Conservation (phyloP, 352 stramenopile species). For the Pelagophyceae sp. region DNA sequence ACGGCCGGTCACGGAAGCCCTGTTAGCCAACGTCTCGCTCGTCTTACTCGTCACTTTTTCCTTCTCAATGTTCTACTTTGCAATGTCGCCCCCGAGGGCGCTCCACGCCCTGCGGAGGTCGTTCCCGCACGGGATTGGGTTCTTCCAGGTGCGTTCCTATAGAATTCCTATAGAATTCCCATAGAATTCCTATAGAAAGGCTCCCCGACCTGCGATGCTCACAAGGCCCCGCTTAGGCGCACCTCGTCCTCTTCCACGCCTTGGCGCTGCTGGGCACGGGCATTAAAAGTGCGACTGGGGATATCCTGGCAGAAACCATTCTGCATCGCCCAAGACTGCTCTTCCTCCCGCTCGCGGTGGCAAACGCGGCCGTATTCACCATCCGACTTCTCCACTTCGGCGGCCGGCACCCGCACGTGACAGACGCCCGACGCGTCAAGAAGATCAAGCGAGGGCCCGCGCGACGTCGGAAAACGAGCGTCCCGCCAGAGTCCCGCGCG, state of each 20-base stretch:
- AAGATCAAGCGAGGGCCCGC: background rate
- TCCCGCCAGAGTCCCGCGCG: no score
- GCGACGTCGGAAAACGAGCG: no score
- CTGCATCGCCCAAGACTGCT: background rate
- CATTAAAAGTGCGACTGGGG: background rate
- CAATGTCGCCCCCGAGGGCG: background rate
- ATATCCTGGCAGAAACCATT: background rate
- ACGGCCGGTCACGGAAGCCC: background rate
- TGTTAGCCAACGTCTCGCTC: background rate
- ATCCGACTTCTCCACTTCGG: background rate
- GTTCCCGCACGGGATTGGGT: background rate
- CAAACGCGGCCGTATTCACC: background rate
- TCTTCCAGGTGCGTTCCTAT: no score
- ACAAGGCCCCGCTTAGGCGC: no score
- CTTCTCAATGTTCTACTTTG: background rate
- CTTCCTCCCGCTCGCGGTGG: background rate
- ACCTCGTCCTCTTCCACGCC: background rate
- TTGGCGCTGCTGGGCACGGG: background rate
- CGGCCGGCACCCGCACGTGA: background rate
- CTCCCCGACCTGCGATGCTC: no score
- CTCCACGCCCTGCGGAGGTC: background rate
- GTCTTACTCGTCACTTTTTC: background rate
- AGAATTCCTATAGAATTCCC: no score
- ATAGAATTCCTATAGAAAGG: no score
- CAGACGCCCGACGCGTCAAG: background rate